phyloP scores from a whole-genome alignment of 768 basidiomycete genomes.

The Clavulina sp. region DNA sequence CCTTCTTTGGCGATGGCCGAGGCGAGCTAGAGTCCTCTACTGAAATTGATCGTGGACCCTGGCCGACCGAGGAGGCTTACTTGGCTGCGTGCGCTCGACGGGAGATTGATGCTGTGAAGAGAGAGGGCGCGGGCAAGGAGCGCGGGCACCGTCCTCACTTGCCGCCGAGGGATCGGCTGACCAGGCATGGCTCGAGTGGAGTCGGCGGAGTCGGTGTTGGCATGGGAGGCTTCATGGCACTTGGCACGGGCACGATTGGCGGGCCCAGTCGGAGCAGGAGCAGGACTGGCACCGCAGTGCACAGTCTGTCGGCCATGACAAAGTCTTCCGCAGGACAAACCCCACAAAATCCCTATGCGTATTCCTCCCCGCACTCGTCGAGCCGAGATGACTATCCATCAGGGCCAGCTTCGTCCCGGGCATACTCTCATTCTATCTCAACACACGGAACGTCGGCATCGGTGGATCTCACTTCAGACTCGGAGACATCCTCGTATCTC shows the following conservation, averaged over 20 bases:
- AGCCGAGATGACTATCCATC: too few species aligned
- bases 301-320: background rate
- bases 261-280: too few species aligned
- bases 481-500: background rate
- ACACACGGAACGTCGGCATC: too few species aligned
- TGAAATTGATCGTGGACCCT: slow-evolving; percentile 69
- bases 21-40: slow-evolving; percentile 40
- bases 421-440: too few species aligned
- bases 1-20: slow-evolving; percentile 73
- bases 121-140: slow-evolving; percentile 54
- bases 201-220: background rate
- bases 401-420: too few species aligned
- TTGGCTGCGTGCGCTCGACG: slow-evolving; percentile 46
- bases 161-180: slow-evolving; percentile 35
- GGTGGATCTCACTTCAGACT: background rate
- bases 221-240: background rate
- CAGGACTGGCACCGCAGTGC: background rate
- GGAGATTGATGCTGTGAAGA: slow-evolving; percentile 55
- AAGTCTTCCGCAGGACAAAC: background rate
- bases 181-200: background rate
- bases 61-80: slow-evolving; percentile 42
- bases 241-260: background rate
- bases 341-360: background rate
- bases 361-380: too few species aligned
- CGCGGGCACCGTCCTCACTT: slow-evolving; percentile 64